Base-by-base conservation (phyloP, 768 basidiomycete genomes). In the Leccinellum rugosiceps region DNA sequence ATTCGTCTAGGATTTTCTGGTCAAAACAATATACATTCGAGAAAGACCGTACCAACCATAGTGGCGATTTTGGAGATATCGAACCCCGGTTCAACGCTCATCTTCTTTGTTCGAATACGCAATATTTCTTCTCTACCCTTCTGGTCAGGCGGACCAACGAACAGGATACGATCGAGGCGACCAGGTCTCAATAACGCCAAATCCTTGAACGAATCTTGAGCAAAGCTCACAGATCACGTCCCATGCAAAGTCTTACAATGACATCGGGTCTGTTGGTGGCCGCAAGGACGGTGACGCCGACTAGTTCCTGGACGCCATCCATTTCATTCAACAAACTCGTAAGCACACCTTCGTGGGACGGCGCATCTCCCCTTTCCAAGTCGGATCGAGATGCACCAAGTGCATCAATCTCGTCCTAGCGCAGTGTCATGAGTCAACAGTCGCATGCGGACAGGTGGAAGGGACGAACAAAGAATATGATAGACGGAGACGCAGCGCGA, bases 281-380 rank as follows among this genome's bases (percentile, higher is more conserved):
- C 1, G 94, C 97, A 10, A 99, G 83, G 32, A 98, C 84, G 1
- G 92, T 95, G n/a, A 99, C 97, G 0, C 95, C 94, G 17, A 89
- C 78, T 19, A 98, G 78, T 73, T 96, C 94, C 72, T 98, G 92
- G 1, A 98, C 90, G 19, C 97, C 97, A 67, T 98, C 97, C 94
- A 98, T 98, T 69, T 99, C 97, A 68, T 96, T 98, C 55, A 99
- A 71, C 13, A 99, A 78, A 58, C 87, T 96, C 2, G 95, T 95
- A 8, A 99, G 79, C 13, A 98, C 93, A 8, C 97, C 94, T 63
- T 92, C 89, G 63, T 94, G 89, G 0, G 85, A 79, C 0, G 82
- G 80, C 1, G 76, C 73, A 6, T 76, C 71, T 43, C 85, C 85
- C 3, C 75, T 74, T 15, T 84, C 82, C 7, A 68, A 70, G 46